Base-by-base conservation (phyloP, 148 eudicot genomes). In the Diospyros kaki region DNA sequence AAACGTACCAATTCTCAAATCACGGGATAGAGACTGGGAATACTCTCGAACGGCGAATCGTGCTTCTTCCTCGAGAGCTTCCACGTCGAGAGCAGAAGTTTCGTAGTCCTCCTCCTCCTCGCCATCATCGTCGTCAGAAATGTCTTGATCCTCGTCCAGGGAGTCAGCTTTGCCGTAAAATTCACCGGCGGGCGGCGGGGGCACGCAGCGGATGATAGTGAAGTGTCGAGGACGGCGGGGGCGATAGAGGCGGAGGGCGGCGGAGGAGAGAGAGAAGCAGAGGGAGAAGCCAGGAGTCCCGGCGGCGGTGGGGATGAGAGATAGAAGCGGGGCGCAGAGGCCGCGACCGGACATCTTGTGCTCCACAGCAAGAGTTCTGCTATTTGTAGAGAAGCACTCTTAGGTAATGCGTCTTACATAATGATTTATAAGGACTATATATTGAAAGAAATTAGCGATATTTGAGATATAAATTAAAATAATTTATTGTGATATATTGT, bases 31-130 rank as follows among this genome's bases (percentile, higher is more conserved):
- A 50, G 88, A 78, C 38, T 74, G 63, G 13, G 94, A 82, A 78
- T 81, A 91, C 78, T 91, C 97, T 39, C 76, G 79, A 63, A 79
- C 91, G 4, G 77, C 87, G 44, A 58, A 73, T 76, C 58, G 76
- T 5, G 98, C 98, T 81, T 91, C 95, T 69, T 68, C 81, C 75
- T 94, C 93, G 64, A 94, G 87, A 74, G 81, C 93, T 11, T 87
- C 84, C 54, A 77, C 87, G 77, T 94, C 90, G n/a, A 90, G 14
- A 4, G 59, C 73, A 50, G 48, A 71, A 72, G 17, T 45, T 7
- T 77, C 88, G 45, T 80, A 82, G 58, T 62, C 79, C 1, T 14
- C 75, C 5, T 89, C 91, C 18, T 77, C 83, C 0, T 58, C 90
- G 44, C 79, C 84, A n/a, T 78, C 81, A 7, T 84, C 89, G 4